Base-by-base conservation (phyloP, 2,329 filamentous ascomycete genomes). In the Lasiodiplodia sp. region DNA sequence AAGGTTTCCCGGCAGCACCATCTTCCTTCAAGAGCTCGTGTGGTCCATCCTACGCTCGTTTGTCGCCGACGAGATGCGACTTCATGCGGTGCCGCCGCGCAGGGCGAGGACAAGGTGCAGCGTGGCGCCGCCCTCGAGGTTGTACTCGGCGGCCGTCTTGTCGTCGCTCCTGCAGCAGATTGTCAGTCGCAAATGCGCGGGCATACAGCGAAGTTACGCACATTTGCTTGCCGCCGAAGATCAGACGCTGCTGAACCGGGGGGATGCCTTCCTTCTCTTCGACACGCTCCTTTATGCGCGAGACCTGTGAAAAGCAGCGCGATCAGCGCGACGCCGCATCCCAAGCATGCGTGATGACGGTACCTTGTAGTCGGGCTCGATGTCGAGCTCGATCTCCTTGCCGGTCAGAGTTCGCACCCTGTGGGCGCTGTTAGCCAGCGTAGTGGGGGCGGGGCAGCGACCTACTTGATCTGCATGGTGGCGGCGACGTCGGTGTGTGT, bases 211-310 rank as follows among this genome's bases (percentile, higher is more conserved):
- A 37, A 70, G 2, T 18, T 4, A 74, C 80, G 65, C 75, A 97
- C 96, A 99, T 97, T 81, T 99, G 96, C 86, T 99, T 99, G 77
- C 96, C 96, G 66, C 95, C 94, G 79, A 91, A 97, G 77, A 99
- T 99, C 73, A 99, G 85, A 69, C 96, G 91, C 83, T 99, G 96
- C 83, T 99, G 96, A 21, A 96, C 94, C 0, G 96, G 96, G 53
- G 96, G 95, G 75, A 99, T 99, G 68, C 96, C 96, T 80, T 98
- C 96, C 84, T 98, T 98, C 85, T 99, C 96, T 82, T 99, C 96
- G 68, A 99, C 96, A 77, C 95, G 94, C 83, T 98, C 96, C 87
- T 99, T 99, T 87, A 99, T 98, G 80, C 94, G 90, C 51, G 92
- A 91, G 74, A 98, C 92, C 94, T 97, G 73, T 3, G 23, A 37